Percentiles rank a stretch among this genome's conserved stretches.
Conservation (phyloP, 176 grass and related monocot genomes). For the Aegilops speltoides region DNA sequence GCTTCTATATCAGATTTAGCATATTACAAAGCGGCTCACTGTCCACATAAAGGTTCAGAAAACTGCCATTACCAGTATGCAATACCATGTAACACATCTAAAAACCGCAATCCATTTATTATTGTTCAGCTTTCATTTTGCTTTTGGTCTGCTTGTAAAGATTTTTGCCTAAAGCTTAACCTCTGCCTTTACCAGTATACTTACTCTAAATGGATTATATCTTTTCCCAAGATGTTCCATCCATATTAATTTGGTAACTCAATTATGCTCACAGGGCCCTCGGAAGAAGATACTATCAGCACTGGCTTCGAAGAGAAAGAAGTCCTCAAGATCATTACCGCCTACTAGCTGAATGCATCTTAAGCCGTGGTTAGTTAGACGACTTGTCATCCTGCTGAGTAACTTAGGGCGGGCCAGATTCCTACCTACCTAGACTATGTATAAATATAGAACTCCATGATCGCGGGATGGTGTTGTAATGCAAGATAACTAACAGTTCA, state of each 20-base stretch:
- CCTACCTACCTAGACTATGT: neutral
- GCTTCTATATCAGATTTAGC: neutral
- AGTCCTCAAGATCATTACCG: constrained; percentile 34
- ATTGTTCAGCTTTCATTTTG: neutral
- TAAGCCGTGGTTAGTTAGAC: constrained; percentile 2
- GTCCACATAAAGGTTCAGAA: neutral
- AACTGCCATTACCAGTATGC: neutral
- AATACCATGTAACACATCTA: neutral
- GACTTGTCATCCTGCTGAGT: neutral
- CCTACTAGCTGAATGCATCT: constrained; percentile 4
- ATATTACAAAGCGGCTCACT: neutral
- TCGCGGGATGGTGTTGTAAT: neutral
- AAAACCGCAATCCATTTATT: neutral
- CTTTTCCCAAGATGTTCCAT: neutral
- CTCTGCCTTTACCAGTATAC: neutral
- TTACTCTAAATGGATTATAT: neutral
- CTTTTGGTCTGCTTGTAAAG: neutral
- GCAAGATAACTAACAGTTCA: neutral
- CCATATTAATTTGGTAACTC: constrained; percentile 14
- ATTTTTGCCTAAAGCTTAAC: neutral
- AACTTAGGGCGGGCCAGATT: neutral
- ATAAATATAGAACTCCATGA: constrained; percentile 6
- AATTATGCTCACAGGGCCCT: constrained; percentile 53
- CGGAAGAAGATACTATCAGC: constrained; percentile 75
- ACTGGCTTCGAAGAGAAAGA: constrained; percentile 43